These are phyloP conservation scores for Sergeia podlipaevii DNA, from an alignment of 208 protist species.

Conservation along the genomic window DNA sequence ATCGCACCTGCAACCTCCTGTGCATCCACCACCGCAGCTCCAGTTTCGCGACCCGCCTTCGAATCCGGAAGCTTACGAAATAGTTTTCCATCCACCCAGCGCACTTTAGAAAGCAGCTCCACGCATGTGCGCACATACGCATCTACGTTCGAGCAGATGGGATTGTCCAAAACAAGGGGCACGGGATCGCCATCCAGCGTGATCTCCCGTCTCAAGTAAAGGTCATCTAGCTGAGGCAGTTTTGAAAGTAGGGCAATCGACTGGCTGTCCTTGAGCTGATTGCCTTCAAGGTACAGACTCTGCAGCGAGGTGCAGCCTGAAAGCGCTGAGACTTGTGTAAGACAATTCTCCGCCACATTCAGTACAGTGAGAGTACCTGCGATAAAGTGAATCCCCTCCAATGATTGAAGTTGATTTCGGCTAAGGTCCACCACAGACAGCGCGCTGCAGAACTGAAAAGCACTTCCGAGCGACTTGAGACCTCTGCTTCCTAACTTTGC, in stretches of 20 bases:
- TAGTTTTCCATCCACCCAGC: slow-evolving; percentile 54
- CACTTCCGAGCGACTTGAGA: slow-evolving; percentile 24
- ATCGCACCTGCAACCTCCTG: no score
- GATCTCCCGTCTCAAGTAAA: slow-evolving; percentile 43
- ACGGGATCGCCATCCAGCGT: slow-evolving; percentile 22
- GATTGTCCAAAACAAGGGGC: slow-evolving; percentile 67
- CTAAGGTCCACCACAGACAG: slow-evolving; percentile 61
- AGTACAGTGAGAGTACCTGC: slow-evolving; percentile 48
- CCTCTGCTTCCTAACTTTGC: slow-evolving; percentile 18
- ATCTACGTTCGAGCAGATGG: slow-evolving; percentile 41
- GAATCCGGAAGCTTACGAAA: neutral
- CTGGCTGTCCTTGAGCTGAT: slow-evolving; percentile 33
- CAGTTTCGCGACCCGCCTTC: no score
- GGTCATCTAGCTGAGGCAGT: slow-evolving; percentile 31
- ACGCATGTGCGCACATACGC: slow-evolving; percentile 22
- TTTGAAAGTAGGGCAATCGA: slow-evolving; percentile 30
- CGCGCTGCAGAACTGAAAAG: slow-evolving; percentile 28
- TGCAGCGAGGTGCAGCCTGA: slow-evolving; percentile 23
- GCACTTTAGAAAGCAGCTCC: slow-evolving; percentile 25
- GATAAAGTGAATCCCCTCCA: slow-evolving; percentile 46
- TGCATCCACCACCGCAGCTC: no score
- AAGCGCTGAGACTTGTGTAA: slow-evolving; percentile 38
- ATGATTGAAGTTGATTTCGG: slow-evolving; percentile 49
- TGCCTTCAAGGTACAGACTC: slow-evolving; percentile 54
- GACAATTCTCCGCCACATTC: slow-evolving; percentile 63